These are phyloP conservation scores for Tetradesmus lagerheimii DNA, from an alignment of 139 green algal genomes.

Conservation along the genomic window DNA sequence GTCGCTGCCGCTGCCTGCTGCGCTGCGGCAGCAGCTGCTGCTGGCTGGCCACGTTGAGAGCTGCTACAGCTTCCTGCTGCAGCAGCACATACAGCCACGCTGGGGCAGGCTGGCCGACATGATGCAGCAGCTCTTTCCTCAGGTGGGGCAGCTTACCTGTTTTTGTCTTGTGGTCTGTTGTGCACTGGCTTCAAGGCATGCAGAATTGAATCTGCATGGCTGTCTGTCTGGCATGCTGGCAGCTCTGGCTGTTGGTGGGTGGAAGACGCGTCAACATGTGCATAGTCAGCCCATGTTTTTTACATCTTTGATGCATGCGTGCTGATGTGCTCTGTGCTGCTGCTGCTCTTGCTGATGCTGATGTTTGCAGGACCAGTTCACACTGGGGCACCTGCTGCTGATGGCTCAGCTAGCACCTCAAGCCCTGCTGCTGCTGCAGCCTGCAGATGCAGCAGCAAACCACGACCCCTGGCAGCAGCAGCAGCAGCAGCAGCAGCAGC, in stretches of 20 bases:
- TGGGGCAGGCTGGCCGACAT: constrained; percentile 35
- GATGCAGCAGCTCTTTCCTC: constrained; percentile 23
- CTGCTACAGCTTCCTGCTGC: constrained; percentile 67
- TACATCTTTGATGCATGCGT: too few relatives aligned
- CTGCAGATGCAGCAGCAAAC: not conserved
- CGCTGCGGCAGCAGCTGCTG: constrained; percentile 51
- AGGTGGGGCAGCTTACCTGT: not conserved
- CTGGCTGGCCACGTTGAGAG: constrained; percentile 59
- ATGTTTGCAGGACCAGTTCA: constrained; percentile 19
- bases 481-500: constrained; percentile 10
- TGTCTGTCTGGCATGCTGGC: not conserved
- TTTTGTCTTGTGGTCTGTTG: not conserved
- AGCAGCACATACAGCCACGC: constrained; percentile 57
- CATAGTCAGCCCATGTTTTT: too few relatives aligned
- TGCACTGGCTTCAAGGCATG: too few relatives aligned
- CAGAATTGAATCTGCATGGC: too few relatives aligned
- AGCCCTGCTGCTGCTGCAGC: constrained; percentile 57
- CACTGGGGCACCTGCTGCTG: constrained; percentile 53
- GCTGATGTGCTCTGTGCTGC: not conserved
- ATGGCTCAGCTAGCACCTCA: constrained; percentile 59
- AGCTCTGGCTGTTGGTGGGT: not conserved
- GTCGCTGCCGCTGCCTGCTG: constrained; percentile 67
- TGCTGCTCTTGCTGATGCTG: not conserved
- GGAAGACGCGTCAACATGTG: too few relatives aligned
- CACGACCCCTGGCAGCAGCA: not conserved